phyloP scores from a whole-genome alignment of 345 rosid species.

The Gossypium sturtianum region DNA sequence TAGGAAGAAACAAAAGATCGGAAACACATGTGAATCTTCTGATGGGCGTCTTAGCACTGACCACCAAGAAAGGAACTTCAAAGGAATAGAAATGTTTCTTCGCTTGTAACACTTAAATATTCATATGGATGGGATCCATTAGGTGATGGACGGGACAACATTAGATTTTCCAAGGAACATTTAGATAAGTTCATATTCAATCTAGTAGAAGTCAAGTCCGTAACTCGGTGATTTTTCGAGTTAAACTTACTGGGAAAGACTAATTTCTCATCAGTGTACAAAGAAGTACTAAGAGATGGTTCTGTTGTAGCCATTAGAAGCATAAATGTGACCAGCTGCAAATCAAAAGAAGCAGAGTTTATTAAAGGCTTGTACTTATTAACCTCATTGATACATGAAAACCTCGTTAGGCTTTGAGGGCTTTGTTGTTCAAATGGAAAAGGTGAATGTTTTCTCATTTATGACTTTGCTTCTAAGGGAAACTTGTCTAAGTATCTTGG shows the following conservation, averaged over 20 bases:
- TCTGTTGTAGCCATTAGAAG: constrained; percentile 70
- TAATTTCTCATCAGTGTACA: constrained; percentile 72
- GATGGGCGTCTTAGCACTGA: constrained; percentile 55
- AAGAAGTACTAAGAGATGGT: constrained; percentile 71
- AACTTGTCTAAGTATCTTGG: constrained; percentile 61
- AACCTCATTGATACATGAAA: constrained; percentile 65
- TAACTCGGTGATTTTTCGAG: constrained; percentile 84
- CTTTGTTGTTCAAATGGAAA: constrained; percentile 85
- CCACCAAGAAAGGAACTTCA: constrained; percentile 48
- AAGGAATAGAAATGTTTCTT: constrained; percentile 54
- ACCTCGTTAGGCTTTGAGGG: constrained; percentile 64
- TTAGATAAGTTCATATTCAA: constrained; percentile 56
- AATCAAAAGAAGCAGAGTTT: constrained; percentile 76
- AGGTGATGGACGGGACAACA: constrained; percentile 47
- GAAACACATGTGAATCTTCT: constrained; percentile 46
- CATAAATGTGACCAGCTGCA: constrained; percentile 77
- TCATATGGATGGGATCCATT: constrained; percentile 72
- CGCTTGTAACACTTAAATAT: constrained; percentile 69
- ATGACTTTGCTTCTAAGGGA: constrained; percentile 72
- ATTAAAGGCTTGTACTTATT: constrained; percentile 65
- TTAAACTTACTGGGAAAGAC: constrained; percentile 54
- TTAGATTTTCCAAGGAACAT: constrained; percentile 39
- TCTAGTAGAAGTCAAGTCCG: constrained; percentile 82
- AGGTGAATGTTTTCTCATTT: constrained; percentile 80
- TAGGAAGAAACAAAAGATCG: constrained; percentile 72